phyloP scores from a whole-genome alignment of 345 rosid species.

The Populus euphratica region DNA sequence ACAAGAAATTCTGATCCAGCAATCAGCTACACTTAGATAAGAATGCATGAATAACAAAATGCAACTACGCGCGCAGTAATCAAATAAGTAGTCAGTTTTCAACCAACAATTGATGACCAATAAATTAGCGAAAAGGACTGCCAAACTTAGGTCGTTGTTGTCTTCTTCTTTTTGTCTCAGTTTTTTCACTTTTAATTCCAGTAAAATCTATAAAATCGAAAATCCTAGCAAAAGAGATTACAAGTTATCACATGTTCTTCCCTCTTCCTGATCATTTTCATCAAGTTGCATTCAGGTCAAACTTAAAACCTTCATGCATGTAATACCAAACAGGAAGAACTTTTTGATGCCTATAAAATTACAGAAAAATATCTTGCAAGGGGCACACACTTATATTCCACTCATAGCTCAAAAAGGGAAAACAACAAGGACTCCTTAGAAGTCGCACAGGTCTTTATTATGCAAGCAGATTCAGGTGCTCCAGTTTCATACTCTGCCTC shows the following conservation, averaged over 20 bases:
- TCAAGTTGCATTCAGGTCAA: neutral
- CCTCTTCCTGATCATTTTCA: neutral
- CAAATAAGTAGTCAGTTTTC: neutral
- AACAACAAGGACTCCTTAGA: neutral
- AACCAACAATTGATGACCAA: neutral
- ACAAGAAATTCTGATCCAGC: conserved; percentile 81
- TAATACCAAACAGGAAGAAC: neutral
- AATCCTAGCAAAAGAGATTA: neutral
- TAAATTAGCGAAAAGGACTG: neutral
- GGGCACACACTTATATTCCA: neutral
- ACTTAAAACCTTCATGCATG: neutral
- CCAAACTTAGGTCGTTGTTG: neutral
- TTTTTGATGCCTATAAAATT: neutral
- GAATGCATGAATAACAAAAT: conserved; percentile 4
- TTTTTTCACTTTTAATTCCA: neutral
- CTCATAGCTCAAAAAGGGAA: neutral
- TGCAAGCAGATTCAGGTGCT: neutral
- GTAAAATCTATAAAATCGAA: neutral
- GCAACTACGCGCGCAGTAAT: neutral
- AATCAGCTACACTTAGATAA: conserved; percentile 30
- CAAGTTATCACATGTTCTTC: neutral
- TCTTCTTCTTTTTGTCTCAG: neutral
- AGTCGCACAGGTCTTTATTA: neutral
- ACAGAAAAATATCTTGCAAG: neutral
- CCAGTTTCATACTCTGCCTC: neutral